Conservation (phyloP, 257 asterid species). For the Nicotiana tabacum region DNA sequence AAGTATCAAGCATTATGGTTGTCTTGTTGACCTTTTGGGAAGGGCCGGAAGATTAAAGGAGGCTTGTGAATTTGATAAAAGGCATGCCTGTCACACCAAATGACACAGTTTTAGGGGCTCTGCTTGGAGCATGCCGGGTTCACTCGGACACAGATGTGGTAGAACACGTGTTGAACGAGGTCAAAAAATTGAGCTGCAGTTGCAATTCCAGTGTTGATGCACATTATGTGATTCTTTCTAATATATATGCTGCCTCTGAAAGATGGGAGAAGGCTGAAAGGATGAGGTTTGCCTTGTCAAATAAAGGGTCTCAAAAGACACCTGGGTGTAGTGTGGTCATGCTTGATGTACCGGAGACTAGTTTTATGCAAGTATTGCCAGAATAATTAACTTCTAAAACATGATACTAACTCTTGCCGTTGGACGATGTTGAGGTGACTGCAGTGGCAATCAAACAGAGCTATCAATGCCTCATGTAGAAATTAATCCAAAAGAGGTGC, state of each 20-base stretch:
- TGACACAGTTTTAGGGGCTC: conserved; percentile 57
- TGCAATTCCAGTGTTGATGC: conserved; percentile 18
- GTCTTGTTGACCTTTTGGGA: conserved; percentile 71
- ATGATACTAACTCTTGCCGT: not conserved
- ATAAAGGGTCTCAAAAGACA: conserved; percentile 41
- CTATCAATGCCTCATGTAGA: not conserved
- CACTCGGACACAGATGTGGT: conserved; percentile 46
- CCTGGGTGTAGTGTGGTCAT: conserved; percentile 54
- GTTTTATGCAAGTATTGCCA: not conserved
- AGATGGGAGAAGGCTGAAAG: conserved; percentile 76
- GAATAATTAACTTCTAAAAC: not conserved
- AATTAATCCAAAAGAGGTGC: not conserved
- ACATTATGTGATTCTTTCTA: conserved; percentile 55
- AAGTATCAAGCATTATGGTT: conserved; percentile 67
- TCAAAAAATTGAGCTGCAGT: conserved; percentile 20
- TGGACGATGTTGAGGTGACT: not conserved
- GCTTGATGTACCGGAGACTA: conserved; percentile 16
- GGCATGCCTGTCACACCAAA: conserved; percentile 61
- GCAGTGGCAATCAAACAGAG: not conserved
- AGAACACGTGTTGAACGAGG: conserved; percentile 35
- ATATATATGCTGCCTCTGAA: conserved; percentile 64
- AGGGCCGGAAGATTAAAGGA: conserved; percentile 66
- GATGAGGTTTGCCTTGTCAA: conserved; percentile 37
- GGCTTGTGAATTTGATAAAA: conserved; percentile 49
- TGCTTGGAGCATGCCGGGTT: conserved; percentile 67